These are phyloP conservation scores for Teratosphaeria nubilosa DNA, from an alignment of 2,329 filamentous ascomycete genomes.

Conservation along the genomic window DNA sequence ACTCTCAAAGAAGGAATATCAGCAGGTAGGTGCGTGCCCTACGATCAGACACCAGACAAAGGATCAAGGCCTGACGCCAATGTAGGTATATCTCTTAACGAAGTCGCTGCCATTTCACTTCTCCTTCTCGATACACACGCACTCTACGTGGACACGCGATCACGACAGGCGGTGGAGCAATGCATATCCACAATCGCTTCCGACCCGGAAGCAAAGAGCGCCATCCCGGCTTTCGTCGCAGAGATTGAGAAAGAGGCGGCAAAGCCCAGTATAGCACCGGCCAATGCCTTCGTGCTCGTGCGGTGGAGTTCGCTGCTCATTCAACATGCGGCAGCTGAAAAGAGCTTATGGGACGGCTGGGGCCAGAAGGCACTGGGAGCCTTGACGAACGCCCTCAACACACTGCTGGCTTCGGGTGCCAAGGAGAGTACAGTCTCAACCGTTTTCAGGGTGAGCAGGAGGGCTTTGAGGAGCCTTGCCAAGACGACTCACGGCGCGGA, in stretches of 20 bases:
- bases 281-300: slow-evolving; percentile 76
- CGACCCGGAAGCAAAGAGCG: slow-evolving; percentile 44
- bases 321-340: slow-evolving; percentile 53
- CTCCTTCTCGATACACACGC: slow-evolving; percentile 80
- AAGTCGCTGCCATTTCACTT: slow-evolving; percentile 27
- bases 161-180: slow-evolving; percentile 70
- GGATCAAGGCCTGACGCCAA: neutral
- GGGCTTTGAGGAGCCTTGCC: slow-evolving; percentile 68
- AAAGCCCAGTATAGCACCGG: slow-evolving; percentile 67
- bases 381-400: slow-evolving; percentile 65
- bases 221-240: slow-evolving; percentile 55
- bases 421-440: slow-evolving; percentile 60
- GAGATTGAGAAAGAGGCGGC: slow-evolving; percentile 61
- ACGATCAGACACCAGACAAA: neutral
- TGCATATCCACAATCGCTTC: slow-evolving; percentile 63
- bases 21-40: slow-evolving; percentile 28
- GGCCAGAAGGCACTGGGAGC: slow-evolving; percentile 56
- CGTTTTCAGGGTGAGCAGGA: slow-evolving; percentile 65
- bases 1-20: slow-evolving; percentile 32
- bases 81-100: slow-evolving; percentile 8
- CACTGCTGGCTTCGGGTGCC: slow-evolving; percentile 57
- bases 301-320: slow-evolving; percentile 82
- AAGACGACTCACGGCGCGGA: slow-evolving; percentile 50
- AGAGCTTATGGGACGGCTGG: slow-evolving; percentile 53
- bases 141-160: slow-evolving; percentile 75